phyloP scores from a whole-genome alignment of 169 alveolate genomes.

The Plasmodium vivax region DNA sequence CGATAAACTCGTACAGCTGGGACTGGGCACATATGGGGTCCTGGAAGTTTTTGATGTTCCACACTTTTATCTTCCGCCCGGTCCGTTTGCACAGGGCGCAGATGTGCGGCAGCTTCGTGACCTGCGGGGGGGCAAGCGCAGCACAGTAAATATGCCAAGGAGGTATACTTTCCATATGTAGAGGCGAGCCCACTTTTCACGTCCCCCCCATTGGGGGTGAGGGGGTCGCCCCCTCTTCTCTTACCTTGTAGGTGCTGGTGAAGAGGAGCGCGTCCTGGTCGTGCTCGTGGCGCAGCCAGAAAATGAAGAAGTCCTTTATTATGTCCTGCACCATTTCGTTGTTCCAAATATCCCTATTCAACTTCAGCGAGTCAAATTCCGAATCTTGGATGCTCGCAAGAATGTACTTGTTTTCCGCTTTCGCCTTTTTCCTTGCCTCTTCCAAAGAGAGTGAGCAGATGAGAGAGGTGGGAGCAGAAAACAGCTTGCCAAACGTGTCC shows the following conservation, averaged over 20 bases:
- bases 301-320: constrained; percentile 43
- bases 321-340: constrained; percentile 51
- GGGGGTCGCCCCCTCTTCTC: background rate
- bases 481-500: constrained; percentile 44
- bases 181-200: background rate
- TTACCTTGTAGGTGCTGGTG: constrained; percentile 60
- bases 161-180: background rate
- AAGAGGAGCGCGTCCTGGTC: constrained; percentile 48
- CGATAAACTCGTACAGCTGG: constrained; percentile 59
- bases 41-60: constrained; percentile 64
- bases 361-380: constrained; percentile 42
- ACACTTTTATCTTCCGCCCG: constrained; percentile 62
- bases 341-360: constrained; percentile 71
- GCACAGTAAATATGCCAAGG: background rate
- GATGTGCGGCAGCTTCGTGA: constrained; percentile 40
- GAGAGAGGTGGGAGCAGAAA: constrained; percentile 46
- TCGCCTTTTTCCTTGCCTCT: constrained; percentile 35
- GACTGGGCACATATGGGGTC: constrained; percentile 74
- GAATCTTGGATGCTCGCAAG: constrained; percentile 48
- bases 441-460: constrained; percentile 46
- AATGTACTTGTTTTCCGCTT: constrained; percentile 39
- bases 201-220: background rate
- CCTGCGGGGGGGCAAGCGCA: background rate
- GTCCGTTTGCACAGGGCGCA: constrained; percentile 63
- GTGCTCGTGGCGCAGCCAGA: constrained; percentile 56